Base-by-base conservation (phyloP, 1,284 basidiomycete genomes). In the Chalciporus piperatoides region DNA sequence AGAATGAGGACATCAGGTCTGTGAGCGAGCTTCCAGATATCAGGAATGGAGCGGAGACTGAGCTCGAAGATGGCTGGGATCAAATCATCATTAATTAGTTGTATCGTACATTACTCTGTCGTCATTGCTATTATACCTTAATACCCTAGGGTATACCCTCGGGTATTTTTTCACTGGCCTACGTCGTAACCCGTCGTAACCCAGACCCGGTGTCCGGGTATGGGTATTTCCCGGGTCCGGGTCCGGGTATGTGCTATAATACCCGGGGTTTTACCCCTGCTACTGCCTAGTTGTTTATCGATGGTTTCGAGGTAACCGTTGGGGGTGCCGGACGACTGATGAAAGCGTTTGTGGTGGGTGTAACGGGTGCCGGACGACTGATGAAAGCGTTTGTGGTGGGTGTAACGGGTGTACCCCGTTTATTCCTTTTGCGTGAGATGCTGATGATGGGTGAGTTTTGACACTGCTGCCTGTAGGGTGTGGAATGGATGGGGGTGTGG, bases 311-410 rank as follows among this genome's bases (percentile, higher is more conserved):
- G 14, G 27, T 11, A 24, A 67, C 44, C 6, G 61, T 52, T 3
- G 78, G 78, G 8, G 78, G 79, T n/a, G 77, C 72, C 1, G 86
- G 82, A 30, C 81, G 77, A 62, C 80, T 84, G 44, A 73, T 68
- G 55, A 85, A 79, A 3, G 73, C 66, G 52, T 79, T 83, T 35
- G 74, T 63, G 3, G 74, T 77, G 7, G 81, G 78, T 4, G 81
- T 77, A 48, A 84, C 78, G 8, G 85, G 84, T n/a, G 84, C 86
- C n/a, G n/a, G n/a, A n/a, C n/a, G n/a, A 59, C 85, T 88, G 0
- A n/a, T n/a, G n/a, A n/a, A n/a, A n/a, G 84, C 81, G 86, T 82
- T 15, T 85, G 73, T 45, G 74, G 75, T 53, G 8, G 45, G 43
- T 3, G 48, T n/a, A n/a, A 21, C 36, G 41, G 47, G 40, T 54